Conservation (phyloP, 2,329 filamentous ascomycete species). For the Elsinoe fawcettii region DNA sequence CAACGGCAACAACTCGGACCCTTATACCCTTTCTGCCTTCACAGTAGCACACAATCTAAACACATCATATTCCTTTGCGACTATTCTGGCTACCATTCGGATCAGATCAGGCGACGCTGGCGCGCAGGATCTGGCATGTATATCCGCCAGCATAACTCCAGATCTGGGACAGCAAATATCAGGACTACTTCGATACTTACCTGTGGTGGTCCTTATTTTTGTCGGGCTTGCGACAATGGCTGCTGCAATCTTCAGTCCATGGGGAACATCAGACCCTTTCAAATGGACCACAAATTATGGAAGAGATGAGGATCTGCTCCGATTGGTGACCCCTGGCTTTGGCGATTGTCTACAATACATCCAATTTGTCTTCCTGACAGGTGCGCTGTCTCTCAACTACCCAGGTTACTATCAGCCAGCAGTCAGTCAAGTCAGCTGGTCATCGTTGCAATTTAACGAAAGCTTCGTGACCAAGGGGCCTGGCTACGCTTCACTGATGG, state of each 20-base stretch:
- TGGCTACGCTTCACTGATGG: slow-evolving; percentile 60
- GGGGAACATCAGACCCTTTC: slow-evolving; percentile 85
- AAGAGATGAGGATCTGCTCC: slow-evolving; percentile 80
- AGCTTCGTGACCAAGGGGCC: slow-evolving; percentile 68
- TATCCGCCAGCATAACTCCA: slow-evolving; percentile 76
- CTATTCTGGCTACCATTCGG: slow-evolving; percentile 64
- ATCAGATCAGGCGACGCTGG: slow-evolving; percentile 65
- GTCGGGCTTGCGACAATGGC: slow-evolving; percentile 76
- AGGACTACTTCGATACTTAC: slow-evolving; percentile 66
- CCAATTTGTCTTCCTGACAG: slow-evolving; percentile 82
- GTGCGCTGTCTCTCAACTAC: slow-evolving; percentile 78
- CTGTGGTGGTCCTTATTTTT: slow-evolving; percentile 67
- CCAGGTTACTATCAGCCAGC: slow-evolving; percentile 92
- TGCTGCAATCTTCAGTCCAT: slow-evolving; percentile 83
- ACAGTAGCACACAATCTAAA: slow-evolving; percentile 65
- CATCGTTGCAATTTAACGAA: slow-evolving; percentile 83
- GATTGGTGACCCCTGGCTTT: slow-evolving; percentile 90
- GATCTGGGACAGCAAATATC: slow-evolving; percentile 63
- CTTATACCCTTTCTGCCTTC: slow-evolving; percentile 59
- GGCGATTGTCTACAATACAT: slow-evolving; percentile 96
- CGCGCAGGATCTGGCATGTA: slow-evolving; percentile 63
- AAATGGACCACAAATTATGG: slow-evolving; percentile 98
- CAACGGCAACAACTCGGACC: slow-evolving; percentile 46
- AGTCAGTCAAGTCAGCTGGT: slow-evolving; percentile 82
- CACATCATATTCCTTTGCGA: slow-evolving; percentile 80